A percentile compares a stretch with the other conserved stretches of the same genome.
These are phyloP conservation scores for Chlorella vulgaris DNA, from an alignment of 139 green algal species.

Conservation along the genomic window DNA sequence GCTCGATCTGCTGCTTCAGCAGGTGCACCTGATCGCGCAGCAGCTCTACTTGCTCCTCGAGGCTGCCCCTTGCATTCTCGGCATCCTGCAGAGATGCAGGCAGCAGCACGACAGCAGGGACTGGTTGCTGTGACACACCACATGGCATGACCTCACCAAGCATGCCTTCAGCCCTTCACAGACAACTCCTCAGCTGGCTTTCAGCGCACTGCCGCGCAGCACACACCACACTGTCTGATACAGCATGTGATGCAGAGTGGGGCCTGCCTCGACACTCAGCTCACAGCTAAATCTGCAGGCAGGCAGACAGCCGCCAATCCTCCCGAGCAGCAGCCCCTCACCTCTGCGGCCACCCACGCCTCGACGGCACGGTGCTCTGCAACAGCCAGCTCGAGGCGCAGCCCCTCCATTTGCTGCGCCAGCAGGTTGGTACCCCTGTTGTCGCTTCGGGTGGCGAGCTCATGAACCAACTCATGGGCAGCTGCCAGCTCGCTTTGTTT, in stretches of 20 bases:
- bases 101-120: not conserved
- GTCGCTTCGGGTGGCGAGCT: not conserved
- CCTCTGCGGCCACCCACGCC: not conserved
- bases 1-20: not conserved
- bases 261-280: too few species aligned
- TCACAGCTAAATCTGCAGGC: too few species aligned
- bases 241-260: too few species aligned
- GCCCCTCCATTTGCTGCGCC: not conserved
- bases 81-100: not conserved
- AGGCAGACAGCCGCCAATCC: too few species aligned
- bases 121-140: not conserved
- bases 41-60: not conserved
- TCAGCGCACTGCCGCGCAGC: too few species aligned
- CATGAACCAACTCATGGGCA: not conserved
- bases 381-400: not conserved
- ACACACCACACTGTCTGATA: too few species aligned
- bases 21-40: slow-evolving; percentile 1
- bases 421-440: not conserved
- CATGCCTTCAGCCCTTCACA: too few species aligned
- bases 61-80: not conserved
- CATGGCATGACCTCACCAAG: too few species aligned
- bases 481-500: not conserved
- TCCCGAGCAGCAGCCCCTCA: not conserved
- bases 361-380: not conserved
- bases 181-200: too few species aligned